These are phyloP conservation scores for Cercospora nicotianae DNA, from an alignment of 2,329 filamentous ascomycete species.

Conservation along the genomic window DNA sequence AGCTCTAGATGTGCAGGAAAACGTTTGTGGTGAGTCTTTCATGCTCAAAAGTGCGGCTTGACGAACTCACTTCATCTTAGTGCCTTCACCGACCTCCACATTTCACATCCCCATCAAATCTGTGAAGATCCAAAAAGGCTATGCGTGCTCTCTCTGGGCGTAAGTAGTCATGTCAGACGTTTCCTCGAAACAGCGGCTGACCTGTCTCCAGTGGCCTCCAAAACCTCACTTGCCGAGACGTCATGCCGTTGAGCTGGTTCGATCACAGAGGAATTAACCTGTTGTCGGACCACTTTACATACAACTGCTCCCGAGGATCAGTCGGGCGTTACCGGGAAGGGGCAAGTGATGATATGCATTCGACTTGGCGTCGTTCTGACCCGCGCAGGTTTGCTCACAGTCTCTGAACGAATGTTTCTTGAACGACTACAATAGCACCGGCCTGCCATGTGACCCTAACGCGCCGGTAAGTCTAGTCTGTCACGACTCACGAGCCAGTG, in stretches of 20 bases:
- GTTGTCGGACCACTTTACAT: background rate
- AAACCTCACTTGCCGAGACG: background rate
- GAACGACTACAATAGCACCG: background rate
- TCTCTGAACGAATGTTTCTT: background rate
- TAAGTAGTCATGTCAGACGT: background rate
- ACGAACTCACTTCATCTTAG: background rate
- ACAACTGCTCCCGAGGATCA: background rate
- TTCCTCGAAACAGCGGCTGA: background rate
- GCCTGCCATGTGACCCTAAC: background rate
- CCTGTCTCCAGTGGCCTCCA: background rate
- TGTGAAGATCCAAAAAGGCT: background rate
- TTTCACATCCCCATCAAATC: background rate
- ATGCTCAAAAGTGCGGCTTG: background rate
- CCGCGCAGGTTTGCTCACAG: background rate
- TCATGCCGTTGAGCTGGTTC: background rate
- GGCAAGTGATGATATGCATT: background rate
- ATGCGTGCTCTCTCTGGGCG: background rate
- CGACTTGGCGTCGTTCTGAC: background rate
- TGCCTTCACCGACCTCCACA: background rate
- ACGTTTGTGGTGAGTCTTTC: background rate
- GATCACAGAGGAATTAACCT: background rate
- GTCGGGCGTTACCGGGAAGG: background rate
- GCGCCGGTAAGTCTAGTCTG: background rate
- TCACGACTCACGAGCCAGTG: background rate
- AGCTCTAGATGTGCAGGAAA: background rate